Conservation (phyloP, 2,329 filamentous ascomycete species). For the Ramularia endophylla region DNA sequence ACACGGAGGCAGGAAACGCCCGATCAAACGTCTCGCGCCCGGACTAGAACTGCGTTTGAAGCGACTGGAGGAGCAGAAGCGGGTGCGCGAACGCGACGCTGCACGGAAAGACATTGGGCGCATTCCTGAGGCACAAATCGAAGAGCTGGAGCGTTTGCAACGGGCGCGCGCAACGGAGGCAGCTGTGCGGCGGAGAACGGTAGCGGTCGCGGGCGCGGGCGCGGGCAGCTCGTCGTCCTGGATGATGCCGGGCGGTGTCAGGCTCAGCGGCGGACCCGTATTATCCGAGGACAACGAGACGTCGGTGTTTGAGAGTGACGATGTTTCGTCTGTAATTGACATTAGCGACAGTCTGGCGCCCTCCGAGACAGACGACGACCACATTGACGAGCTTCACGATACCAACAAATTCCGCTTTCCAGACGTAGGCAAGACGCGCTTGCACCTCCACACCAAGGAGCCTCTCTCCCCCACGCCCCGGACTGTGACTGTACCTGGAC, state of each 20-base stretch:
- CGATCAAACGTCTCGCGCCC: slow-evolving; percentile 33
- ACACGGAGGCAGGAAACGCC: slow-evolving; percentile 11
- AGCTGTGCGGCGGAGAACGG: slow-evolving; percentile 53
- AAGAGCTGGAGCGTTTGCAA: slow-evolving; percentile 63
- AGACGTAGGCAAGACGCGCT: slow-evolving; percentile 59
- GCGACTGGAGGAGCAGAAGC: slow-evolving; percentile 35
- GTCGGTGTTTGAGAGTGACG: slow-evolving; percentile 36
- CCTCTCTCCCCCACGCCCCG: slow-evolving; percentile 24
- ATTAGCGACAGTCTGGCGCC: slow-evolving; percentile 51
- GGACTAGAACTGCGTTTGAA: slow-evolving; percentile 41
- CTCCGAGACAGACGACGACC: slow-evolving; percentile 45
- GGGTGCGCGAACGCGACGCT: slow-evolving; percentile 28
- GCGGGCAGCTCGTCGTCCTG: slow-evolving; percentile 69
- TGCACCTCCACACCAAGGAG: slow-evolving; percentile 27
- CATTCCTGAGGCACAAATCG: slow-evolving; percentile 64
- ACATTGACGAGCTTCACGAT: slow-evolving; percentile 52
- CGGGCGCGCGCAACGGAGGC: slow-evolving; percentile 40
- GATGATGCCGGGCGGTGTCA: slow-evolving; percentile 49
- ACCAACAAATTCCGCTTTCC: slow-evolving; percentile 69
- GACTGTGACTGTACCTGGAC: too few species aligned
- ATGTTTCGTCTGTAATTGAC: slow-evolving; percentile 43
- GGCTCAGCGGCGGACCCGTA: slow-evolving; percentile 26
- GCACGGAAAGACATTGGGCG: slow-evolving; percentile 50
- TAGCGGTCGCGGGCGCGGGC: too few species aligned
- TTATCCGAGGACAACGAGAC: slow-evolving; percentile 37